Evolutionary conservation across 495 filamentous ascomycete species (phyloP).

Genomic region (Xylaria telfairii): DNA sequence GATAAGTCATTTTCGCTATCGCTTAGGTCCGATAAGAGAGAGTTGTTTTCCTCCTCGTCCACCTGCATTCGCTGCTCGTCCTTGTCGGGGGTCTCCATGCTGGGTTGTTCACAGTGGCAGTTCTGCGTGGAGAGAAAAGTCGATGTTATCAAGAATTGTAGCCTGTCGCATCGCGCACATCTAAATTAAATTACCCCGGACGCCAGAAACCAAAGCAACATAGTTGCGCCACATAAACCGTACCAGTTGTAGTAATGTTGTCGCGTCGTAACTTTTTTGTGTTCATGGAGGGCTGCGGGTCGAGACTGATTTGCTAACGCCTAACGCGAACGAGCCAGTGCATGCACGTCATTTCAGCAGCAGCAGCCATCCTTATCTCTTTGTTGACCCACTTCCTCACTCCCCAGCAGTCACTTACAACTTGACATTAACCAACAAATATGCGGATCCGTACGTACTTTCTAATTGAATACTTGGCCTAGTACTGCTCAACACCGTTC

Average conservation of each 20-base stretch:
- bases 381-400: not conserved
- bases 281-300: conserved; percentile 10
- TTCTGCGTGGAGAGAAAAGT: not conserved
- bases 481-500: not conserved
- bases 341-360: conserved; percentile 10
- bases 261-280: conserved; percentile 24
- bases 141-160: not conserved
- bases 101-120: not conserved
- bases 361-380: not conserved
- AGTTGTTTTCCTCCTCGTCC: conserved; percentile 26
- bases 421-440: not conserved
- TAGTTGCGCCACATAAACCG: conserved; percentile 6
- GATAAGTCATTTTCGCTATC: conserved; percentile 39
- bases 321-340: not conserved
- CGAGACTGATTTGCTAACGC: conserved; percentile 4
- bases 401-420: not conserved
- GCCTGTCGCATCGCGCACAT: not conserved
- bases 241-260: not conserved
- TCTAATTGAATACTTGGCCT: not conserved
- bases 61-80: conserved; percentile 21
- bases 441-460: not conserved
- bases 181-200: not conserved
- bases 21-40: conserved; percentile 24
- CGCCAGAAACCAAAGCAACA: not conserved
- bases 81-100: conserved; percentile 21